These are phyloP conservation scores for Aspergillus quadrilineatus DNA, from an alignment of 2,329 filamentous ascomycete species.

Conservation along the genomic window DNA sequence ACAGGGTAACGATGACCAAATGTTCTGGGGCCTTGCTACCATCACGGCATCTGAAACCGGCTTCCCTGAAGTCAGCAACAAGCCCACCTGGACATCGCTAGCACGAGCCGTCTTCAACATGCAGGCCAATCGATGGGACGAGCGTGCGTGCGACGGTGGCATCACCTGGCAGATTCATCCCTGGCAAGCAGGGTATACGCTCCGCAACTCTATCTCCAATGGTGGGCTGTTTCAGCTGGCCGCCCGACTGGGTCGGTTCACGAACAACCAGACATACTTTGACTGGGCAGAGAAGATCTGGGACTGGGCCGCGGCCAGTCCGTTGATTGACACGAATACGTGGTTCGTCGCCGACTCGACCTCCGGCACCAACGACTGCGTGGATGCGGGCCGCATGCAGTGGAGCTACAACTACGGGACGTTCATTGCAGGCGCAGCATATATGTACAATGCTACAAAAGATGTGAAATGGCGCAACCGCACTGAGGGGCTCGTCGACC, in stretches of 20 bases:
- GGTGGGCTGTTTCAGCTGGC: slow-evolving; percentile 56
- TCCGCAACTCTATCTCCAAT: slow-evolving; percentile 57
- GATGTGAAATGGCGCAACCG: slow-evolving; percentile 54
- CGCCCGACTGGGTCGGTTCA: slow-evolving; percentile 72
- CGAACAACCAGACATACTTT: slow-evolving; percentile 71
- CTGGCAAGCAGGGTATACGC: slow-evolving; percentile 65
- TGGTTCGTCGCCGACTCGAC: slow-evolving; percentile 18
- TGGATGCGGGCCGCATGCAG: slow-evolving; percentile 49
- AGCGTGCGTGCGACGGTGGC: slow-evolving; percentile 65
- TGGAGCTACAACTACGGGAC: slow-evolving; percentile 58
- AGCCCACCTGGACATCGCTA: slow-evolving; percentile 71
- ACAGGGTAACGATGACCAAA: slow-evolving; percentile 56
- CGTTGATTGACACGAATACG: slow-evolving; percentile 49
- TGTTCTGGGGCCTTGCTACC: slow-evolving; percentile 76
- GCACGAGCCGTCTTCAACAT: slow-evolving; percentile 75
- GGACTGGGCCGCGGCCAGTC: slow-evolving; percentile 53
- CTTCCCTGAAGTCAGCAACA: slow-evolving; percentile 65
- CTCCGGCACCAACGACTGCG: slow-evolving; percentile 36
- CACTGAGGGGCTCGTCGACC: slow-evolving; percentile 55
- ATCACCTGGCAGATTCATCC: slow-evolving; percentile 79
- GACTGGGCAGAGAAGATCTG: slow-evolving; percentile 68
- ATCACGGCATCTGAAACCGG: slow-evolving; percentile 73
- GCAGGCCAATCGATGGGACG: slow-evolving; percentile 68
- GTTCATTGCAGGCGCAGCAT: slow-evolving; percentile 52
- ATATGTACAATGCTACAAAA: slow-evolving; percentile 51